A percentile compares a stretch with the other conserved stretches of the same genome.
Evolutionary conservation across 1,284 basidiomycete species (phyloP).

Genomic region (Amylostereum areolatum): DNA sequence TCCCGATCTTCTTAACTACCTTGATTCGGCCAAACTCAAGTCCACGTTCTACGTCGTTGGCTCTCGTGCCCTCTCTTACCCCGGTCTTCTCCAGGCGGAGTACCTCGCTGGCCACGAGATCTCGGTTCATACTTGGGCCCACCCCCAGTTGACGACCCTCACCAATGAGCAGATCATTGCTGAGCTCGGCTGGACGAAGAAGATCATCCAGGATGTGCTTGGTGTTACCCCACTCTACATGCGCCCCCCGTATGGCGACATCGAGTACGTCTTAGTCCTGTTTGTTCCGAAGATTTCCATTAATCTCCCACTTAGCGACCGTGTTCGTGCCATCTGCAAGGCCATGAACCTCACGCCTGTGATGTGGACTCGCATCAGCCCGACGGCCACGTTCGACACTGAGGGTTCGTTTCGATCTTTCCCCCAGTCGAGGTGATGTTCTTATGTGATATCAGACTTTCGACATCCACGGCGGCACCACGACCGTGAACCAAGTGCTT

Average conservation of each 20-base stretch:
- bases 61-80: constrained; percentile 63
- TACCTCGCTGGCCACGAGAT: constrained; percentile 71
- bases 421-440: background rate
- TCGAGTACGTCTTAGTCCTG: constrained; percentile 39
- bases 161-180: constrained; percentile 83
- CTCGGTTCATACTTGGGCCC: constrained; percentile 66
- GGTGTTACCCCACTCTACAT: constrained; percentile 66
- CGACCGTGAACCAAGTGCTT: constrained; percentile 51
- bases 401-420: constrained; percentile 37
- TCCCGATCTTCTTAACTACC: constrained; percentile 63
- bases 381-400: constrained; percentile 59
- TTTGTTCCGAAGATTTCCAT: background rate
- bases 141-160: constrained; percentile 64
- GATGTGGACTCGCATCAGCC: constrained; percentile 61
- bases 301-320: constrained; percentile 45
- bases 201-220: constrained; percentile 74
- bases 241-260: constrained; percentile 65
- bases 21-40: constrained; percentile 63
- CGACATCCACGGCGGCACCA: constrained; percentile 63
- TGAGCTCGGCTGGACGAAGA: constrained; percentile 83
- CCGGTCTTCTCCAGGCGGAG: constrained; percentile 60
- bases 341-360: constrained; percentile 65
- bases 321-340: constrained; percentile 71
- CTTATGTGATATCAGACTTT: constrained; percentile 48
- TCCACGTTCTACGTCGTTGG: constrained; percentile 88